Evolutionary conservation across 495 filamentous ascomycete species (phyloP), one percentile per base, ranked within the genome.

Genomic region (Aspergillus bridgeri): DNA sequence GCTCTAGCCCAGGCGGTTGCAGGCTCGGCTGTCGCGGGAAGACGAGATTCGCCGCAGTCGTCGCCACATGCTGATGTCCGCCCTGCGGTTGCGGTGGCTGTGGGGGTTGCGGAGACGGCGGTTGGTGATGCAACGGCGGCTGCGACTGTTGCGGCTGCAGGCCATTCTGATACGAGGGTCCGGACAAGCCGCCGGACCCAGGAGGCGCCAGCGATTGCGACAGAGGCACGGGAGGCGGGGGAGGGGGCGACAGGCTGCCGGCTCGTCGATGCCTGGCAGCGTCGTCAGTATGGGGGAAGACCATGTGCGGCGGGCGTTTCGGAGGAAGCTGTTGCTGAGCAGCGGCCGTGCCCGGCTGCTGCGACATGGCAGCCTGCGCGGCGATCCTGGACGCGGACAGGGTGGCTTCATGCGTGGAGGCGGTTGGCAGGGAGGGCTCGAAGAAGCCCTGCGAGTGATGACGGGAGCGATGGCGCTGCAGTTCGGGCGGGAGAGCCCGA

Each of bases 371-470:
- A 19, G 92, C 84, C 74, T 97, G 92, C 22, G 92, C 92, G 19
- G 92, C 92, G 62, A 96, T 96, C 66, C 90, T 85, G 58, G 90
- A 93, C 7, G 92, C 89, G 3, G 86, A 85, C 46, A 90, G 74
- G 48, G 79, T 79, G 52, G 71, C 53, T 78, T 72, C 68, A 77
- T 80, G 23, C 61, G 77, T 64, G 71, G 78, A 81, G 65, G 83
- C 83, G 67, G 90, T 89, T 2, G 91, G 89, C 29, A 96, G 74
- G 25, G 86, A 86, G 5, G 92, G 89, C 70, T 97, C 92, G 64
- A 96, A 97, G 74, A 91, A 86, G 55, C 92, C 92, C 63, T 92
- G 90, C 20, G 87, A 92, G 63, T 92, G 86, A 66, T 88, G 83
- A 58, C 85, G 75, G 15, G 74, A 73, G 19, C 79, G 75, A 58